These are phyloP conservation scores for Microstegium vimineum DNA, from an alignment of 176 grass and related monocot genomes.

Conservation along the genomic window DNA sequence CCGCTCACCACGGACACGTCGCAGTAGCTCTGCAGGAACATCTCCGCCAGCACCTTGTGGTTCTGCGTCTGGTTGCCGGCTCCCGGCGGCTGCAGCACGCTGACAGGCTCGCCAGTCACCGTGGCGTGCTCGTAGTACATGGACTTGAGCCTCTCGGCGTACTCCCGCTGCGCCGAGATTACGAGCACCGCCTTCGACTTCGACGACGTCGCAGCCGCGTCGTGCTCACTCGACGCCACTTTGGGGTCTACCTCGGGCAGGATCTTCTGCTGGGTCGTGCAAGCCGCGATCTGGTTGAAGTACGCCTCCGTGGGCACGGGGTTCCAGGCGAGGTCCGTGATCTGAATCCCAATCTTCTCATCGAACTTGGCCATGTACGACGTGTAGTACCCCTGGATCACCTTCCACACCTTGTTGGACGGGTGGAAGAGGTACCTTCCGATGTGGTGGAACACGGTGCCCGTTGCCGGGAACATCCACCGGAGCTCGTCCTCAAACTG, in stretches of 20 bases:
- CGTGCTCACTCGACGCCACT: neutral
- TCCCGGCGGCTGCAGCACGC: constrained; percentile 30
- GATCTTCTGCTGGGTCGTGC: constrained; percentile 45
- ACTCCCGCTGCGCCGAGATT: constrained; percentile 29
- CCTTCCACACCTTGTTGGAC: constrained; percentile 57
- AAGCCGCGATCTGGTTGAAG: constrained; percentile 44
- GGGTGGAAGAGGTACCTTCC: constrained; percentile 78
- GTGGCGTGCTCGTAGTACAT: constrained; percentile 61
- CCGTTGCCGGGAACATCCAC: constrained; percentile 69
- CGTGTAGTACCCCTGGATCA: constrained; percentile 48
- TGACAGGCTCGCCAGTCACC: constrained; percentile 38
- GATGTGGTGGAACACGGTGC: constrained; percentile 68
- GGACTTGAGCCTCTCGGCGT: constrained; percentile 42
- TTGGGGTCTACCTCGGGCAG: constrained; percentile 38
- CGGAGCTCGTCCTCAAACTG: constrained; percentile 61
- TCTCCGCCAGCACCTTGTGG: constrained; percentile 47
- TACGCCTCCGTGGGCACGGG: constrained; percentile 35
- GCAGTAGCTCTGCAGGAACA: constrained; percentile 70
- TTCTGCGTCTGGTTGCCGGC: constrained; percentile 24
- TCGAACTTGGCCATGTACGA: constrained; percentile 46
- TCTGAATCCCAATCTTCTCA: constrained; percentile 51
- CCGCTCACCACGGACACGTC: constrained; percentile 49
- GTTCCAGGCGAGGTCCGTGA: constrained; percentile 26
- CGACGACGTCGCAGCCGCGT: neutral
- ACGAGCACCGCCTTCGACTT: constrained; percentile 51